A percentile compares a stretch with the other conserved stretches of the same genome.
Conservation (phyloP, 306 rosid species). For the Prosopis cineraria region DNA sequence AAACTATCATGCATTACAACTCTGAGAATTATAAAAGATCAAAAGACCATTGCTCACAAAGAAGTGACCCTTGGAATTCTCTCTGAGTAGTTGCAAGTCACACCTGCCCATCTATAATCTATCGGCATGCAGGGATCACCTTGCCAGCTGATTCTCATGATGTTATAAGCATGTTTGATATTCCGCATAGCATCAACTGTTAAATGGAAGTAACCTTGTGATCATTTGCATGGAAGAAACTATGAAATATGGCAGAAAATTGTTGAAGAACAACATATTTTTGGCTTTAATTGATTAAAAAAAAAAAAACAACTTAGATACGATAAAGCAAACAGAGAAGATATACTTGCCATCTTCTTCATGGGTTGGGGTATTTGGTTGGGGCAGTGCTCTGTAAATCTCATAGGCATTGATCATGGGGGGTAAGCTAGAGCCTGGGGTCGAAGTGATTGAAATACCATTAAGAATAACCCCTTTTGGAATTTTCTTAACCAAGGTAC, state of each 20-base stretch:
- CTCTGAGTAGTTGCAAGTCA: not conserved
- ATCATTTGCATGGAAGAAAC: not conserved
- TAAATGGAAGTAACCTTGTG: not conserved
- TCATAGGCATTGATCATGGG: slow-evolving; percentile 35
- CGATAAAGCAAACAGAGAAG: not conserved
- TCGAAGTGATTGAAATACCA: not conserved
- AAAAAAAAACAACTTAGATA: not conserved
- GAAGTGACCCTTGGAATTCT: not conserved
- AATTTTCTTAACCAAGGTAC: not conserved
- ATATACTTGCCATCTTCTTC: slow-evolving; percentile 18
- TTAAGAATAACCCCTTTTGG: not conserved
- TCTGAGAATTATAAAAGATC: not conserved
- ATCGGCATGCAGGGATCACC: not conserved
- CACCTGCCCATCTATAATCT: not conserved
- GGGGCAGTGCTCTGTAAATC: not conserved
- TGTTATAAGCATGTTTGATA: not conserved
- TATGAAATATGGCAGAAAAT: not conserved
- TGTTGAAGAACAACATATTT: not conserved
- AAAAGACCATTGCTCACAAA: not conserved
- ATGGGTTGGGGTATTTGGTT: slow-evolving; percentile 8
- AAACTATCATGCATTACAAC: too few relatives aligned
- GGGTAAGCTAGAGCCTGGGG: not conserved
- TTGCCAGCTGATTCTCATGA: not conserved
- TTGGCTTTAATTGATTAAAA: not conserved
- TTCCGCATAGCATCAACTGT: not conserved